Evolutionary conservation across 306 rosid genomes (phyloP).

Genomic region (Medicago ruthenica): DNA sequence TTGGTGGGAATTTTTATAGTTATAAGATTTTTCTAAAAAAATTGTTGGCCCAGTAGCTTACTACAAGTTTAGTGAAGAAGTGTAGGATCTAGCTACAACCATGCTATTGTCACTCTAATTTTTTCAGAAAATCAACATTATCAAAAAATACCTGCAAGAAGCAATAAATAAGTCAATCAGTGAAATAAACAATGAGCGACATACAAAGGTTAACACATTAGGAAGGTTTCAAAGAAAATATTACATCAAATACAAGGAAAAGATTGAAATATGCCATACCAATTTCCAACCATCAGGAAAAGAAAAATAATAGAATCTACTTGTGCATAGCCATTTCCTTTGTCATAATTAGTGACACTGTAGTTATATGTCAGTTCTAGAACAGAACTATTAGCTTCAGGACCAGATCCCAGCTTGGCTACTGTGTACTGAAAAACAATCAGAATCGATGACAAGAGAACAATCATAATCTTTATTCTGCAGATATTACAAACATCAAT

Average conservation of each 20-base stretch:
- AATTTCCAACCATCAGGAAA: conserved; percentile 90
- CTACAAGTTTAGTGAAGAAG: conserved; percentile 36
- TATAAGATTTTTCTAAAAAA: conserved; percentile 35
- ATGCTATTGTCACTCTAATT: conserved; percentile 56
- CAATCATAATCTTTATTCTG: too few relatives aligned
- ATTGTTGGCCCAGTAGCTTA: conserved; percentile 29
- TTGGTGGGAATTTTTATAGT: conserved; percentile 34
- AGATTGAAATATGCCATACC: conserved; percentile 55
- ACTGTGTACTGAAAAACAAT: too few relatives aligned
- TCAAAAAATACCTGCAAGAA: conserved; percentile 69
- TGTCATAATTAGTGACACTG: conserved; percentile 81
- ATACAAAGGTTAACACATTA: conserved; percentile 7
- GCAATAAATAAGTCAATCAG: conserved; percentile 8
- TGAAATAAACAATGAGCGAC: conserved; percentile 9
- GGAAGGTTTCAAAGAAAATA: conserved; percentile 21
- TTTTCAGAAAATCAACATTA: conserved; percentile 71
- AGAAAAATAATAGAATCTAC: conserved; percentile 45
- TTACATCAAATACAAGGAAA: conserved; percentile 32
- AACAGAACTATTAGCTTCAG: conserved; percentile 74
- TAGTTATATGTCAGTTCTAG: conserved; percentile 89
- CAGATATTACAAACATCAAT: too few relatives aligned
- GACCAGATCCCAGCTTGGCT: too few relatives aligned
- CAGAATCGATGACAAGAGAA: too few relatives aligned
- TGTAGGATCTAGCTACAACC: conserved; percentile 32
- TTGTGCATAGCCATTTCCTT: conserved; percentile 91